phyloP scores from a whole-genome alignment of 805 yeast species.

The Kuraishia ogatae region DNA sequence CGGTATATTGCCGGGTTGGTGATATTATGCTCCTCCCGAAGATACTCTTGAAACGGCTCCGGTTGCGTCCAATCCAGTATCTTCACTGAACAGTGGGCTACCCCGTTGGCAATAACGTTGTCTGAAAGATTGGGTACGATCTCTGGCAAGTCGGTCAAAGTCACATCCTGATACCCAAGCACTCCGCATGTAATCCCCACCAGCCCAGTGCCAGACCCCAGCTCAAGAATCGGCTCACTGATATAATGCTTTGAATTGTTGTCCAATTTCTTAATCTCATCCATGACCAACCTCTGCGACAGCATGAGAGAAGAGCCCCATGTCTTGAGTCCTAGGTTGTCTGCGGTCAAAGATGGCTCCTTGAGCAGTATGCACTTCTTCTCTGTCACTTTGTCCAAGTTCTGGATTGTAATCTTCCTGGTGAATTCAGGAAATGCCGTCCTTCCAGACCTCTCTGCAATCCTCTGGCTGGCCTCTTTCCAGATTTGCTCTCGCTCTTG shows the following conservation, averaged over 20 bases:
- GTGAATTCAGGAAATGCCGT: slow-evolving; percentile 69
- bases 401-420: slow-evolving; percentile 45
- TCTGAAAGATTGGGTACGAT: slow-evolving; percentile 59
- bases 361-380: slow-evolving; percentile 28
- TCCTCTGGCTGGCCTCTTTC: slow-evolving; percentile 49
- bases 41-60: slow-evolving; percentile 17
- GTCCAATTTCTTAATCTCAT: slow-evolving; percentile 3
- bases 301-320: slow-evolving; percentile 90
- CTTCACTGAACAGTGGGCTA: slow-evolving; percentile 26
- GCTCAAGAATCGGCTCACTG: slow-evolving; percentile 42
- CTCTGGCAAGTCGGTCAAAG: slow-evolving; percentile 71
- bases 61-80: slow-evolving; percentile 80
- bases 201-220: slow-evolving; percentile 96
- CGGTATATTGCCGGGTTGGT: slow-evolving; percentile 26
- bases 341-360: slow-evolving; percentile 85
- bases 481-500: slow-evolving; percentile 32
- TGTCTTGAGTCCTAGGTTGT: slow-evolving; percentile 84
- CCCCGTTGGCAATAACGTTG: slow-evolving; percentile 49
- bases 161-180: slow-evolving; percentile 36
- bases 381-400: slow-evolving; percentile 18
- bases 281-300: slow-evolving; percentile 39
- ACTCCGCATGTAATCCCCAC: slow-evolving; percentile 65
- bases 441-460: slow-evolving; percentile 79
- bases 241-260: not conserved
- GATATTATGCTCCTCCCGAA: slow-evolving; percentile 13